Percentiles rank a stretch among this genome's conserved stretches.
Evolutionary conservation across 2,329 filamentous ascomycete genomes (phyloP).

Genomic region (Didymella sp.): DNA sequence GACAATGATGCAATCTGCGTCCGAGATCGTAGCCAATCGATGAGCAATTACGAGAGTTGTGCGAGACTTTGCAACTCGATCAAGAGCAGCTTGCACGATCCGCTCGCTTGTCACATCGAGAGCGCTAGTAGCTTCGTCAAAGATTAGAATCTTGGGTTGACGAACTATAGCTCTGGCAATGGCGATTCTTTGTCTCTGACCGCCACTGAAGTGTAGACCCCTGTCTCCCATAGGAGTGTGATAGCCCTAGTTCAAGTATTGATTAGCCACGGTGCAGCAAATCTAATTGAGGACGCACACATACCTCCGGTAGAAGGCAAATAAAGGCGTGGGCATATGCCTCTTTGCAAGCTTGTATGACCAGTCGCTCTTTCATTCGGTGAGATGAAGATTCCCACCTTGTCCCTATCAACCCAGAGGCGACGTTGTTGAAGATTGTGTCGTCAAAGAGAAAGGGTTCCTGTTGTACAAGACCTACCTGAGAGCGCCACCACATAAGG

Average conservation of each 20-base stretch:
- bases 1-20: constrained; percentile 77
- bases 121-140: constrained; percentile 92
- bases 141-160: constrained; percentile 84
- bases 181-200: constrained; percentile 93
- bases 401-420: constrained; percentile 77
- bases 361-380: constrained; percentile 70
- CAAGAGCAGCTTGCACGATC: constrained; percentile 88
- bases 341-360: constrained; percentile 68
- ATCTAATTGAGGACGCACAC: not conserved
- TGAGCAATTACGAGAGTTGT: constrained; percentile 97
- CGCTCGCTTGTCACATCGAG: constrained; percentile 93
- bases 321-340: constrained; percentile 95
- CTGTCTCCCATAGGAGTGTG: constrained; percentile 90
- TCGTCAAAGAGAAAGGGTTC: constrained; percentile 89
- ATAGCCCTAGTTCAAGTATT: constrained; percentile 63
- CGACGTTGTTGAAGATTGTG: constrained; percentile 86
- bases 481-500: constrained; percentile 85
- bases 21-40: constrained; percentile 86
- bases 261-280: not conserved
- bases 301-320: constrained; percentile 58
- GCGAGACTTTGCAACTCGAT: constrained; percentile 78
- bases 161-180: constrained; percentile 88
- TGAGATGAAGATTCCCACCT: constrained; percentile 57
- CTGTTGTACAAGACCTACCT: constrained; percentile 89
- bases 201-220: constrained; percentile 81